A percentile compares a stretch with the other conserved stretches of the same genome.
Evolutionary conservation across 345 rosid genomes (phyloP).

Genomic region (Ceriops tagal): DNA sequence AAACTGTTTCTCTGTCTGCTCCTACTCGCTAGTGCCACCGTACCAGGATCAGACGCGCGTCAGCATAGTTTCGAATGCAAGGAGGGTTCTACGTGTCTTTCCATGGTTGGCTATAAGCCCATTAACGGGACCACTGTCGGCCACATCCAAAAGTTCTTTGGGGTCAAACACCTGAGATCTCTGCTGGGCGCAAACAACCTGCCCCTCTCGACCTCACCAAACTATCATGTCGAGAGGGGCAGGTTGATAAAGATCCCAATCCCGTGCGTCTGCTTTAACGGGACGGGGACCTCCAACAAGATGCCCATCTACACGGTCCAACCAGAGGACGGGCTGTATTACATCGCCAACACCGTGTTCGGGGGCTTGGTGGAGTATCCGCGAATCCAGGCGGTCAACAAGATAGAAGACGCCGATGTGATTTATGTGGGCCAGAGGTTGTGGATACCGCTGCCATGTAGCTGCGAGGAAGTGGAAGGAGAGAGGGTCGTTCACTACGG

Average conservation of each 20-base stretch:
- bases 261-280: slow-evolving; percentile 56
- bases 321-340: slow-evolving; percentile 31
- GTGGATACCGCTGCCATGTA: slow-evolving; percentile 47
- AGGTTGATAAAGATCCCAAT: slow-evolving; percentile 38
- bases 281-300: slow-evolving; percentile 45
- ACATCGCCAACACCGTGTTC: slow-evolving; percentile 40
- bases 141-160: slow-evolving; percentile 46
- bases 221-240: slow-evolving; percentile 24
- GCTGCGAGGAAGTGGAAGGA: slow-evolving; percentile 23
- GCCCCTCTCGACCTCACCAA: slow-evolving; percentile 30
- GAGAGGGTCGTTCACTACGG: slow-evolving; percentile 31
- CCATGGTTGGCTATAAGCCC: slow-evolving; percentile 50
- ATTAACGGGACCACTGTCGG: slow-evolving; percentile 45
- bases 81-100: slow-evolving; percentile 27
- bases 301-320: slow-evolving; percentile 46
- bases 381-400: slow-evolving; percentile 38
- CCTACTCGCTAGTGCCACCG: slow-evolving; percentile 5
- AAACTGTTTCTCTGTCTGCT: background rate
- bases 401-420: slow-evolving; percentile 9
- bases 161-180: slow-evolving; percentile 32
- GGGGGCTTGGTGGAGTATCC: slow-evolving; percentile 18
- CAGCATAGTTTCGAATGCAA: slow-evolving; percentile 42
- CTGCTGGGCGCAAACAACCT: slow-evolving; percentile 60
- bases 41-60: background rate
- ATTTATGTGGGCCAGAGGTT: slow-evolving; percentile 36